phyloP scores from a whole-genome alignment of 257 asterid species.

The Lycium barbarum region DNA sequence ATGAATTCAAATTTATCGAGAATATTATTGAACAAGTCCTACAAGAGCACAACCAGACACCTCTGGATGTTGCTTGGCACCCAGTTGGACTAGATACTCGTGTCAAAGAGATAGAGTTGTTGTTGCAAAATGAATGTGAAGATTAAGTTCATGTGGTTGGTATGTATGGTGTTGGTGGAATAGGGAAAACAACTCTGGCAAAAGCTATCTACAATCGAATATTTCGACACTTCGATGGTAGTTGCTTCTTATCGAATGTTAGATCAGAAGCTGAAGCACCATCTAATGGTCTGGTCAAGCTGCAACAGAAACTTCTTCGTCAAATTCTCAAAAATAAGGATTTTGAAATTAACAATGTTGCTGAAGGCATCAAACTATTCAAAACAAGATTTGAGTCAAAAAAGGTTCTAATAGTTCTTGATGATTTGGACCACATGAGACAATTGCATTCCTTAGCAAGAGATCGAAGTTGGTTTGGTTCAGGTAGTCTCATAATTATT shows the following conservation, averaged over 20 bases:
- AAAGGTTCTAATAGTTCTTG: neutral
- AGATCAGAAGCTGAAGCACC: neutral
- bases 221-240: neutral
- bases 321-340: neutral
- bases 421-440: conserved; percentile 18
- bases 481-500: conserved; percentile 25
- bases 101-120: neutral
- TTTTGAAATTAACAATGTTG: neutral
- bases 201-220: neutral
- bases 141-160: neutral
- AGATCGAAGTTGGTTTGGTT: conserved; percentile 26
- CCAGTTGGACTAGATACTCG: neutral
- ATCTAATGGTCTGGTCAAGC: neutral
- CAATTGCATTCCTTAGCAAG: neutral
- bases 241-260: neutral
- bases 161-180: neutral
- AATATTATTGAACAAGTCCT: no score
- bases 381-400: neutral
- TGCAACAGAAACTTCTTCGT: conserved; percentile 23
- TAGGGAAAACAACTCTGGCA: no score
- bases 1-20: no score
- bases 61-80: neutral
- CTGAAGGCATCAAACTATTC: conserved; percentile 17
- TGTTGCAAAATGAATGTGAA: neutral
- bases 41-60: neutral